Evolutionary conservation across 352 stramenopile genomes (phyloP).

Genomic region (Phytophthora vignae): DNA sequence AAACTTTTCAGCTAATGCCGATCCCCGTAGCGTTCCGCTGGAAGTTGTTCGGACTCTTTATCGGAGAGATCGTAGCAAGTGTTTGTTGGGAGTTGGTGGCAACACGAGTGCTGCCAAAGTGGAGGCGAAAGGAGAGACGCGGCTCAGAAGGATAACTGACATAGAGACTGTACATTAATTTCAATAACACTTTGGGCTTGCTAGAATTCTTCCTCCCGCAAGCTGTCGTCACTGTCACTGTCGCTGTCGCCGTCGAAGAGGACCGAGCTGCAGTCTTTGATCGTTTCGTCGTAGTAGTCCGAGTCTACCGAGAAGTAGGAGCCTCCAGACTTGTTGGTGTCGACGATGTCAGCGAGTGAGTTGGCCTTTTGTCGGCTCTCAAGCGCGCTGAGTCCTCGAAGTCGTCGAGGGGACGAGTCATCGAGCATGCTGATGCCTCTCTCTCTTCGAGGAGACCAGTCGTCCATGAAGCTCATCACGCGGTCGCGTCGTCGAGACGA

Average conservation of each 20-base stretch:
- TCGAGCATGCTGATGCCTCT: conserved; percentile 24
- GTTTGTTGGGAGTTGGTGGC: conserved; percentile 41
- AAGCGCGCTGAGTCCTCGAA: conserved; percentile 36
- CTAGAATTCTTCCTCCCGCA: conserved; percentile 41
- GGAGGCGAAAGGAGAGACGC: background rate
- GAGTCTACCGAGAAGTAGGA: conserved; percentile 42
- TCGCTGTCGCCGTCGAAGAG: conserved; percentile 25
- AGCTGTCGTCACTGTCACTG: conserved; percentile 18
- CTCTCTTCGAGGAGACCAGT: conserved; percentile 19
- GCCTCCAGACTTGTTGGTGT: conserved; percentile 24
- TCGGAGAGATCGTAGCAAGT: conserved; percentile 27
- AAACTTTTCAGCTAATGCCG: conserved; percentile 45
- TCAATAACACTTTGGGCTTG: background rate
- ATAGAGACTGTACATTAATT: background rate
- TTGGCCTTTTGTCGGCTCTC: conserved; percentile 18
- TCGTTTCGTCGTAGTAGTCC: conserved; percentile 35
- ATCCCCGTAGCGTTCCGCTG: conserved; percentile 42
- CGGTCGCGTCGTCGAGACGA: conserved; percentile 28
- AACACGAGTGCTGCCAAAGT: conserved; percentile 42
- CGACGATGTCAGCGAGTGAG: conserved; percentile 4
- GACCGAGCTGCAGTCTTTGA: conserved; percentile 32
- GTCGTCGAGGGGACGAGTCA: conserved; percentile 29
- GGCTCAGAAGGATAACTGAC: conserved; percentile 3
- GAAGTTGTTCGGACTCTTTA: conserved; percentile 47
- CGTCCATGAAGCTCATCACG: conserved; percentile 8